Evolutionary conservation across 495 filamentous ascomycete species (phyloP), one percentile per base, ranked within the genome.

Genomic region (Podospora fimiseda): DNA sequence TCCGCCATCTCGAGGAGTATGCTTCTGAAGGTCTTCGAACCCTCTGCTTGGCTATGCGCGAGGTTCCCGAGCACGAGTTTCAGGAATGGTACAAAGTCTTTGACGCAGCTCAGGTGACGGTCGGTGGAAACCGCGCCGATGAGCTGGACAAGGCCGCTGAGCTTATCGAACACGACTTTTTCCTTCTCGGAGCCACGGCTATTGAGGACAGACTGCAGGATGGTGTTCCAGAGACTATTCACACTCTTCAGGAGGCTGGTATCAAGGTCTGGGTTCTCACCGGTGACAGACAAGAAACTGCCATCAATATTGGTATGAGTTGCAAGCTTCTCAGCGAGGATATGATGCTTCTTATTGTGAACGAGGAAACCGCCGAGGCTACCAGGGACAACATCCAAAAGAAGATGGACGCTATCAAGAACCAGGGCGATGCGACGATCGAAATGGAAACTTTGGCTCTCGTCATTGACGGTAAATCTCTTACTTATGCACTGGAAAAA

Each of bases 221-320:
- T 63, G 94, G 94, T 51, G 94, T 99, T 3, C 94, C 94, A 3
- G 94, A 99, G 66, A 99, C 94, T 2, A 99, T 99, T 56, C 90
- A 97, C 69, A 96, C 92, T 0, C 80, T 99, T 9, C 94, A 99
- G 64, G 87, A 89, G 51, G 94, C 94, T 18, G 93, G 93, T 23
- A 97, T 99, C 70, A 99, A 99, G 72, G 83, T 99, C 42, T 99
- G 94, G 93, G 94, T 99, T 18, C 71, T 99, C 66, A 99, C 94
- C 37, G 94, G 94, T 61, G 94, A 99, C 74, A 80, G 94, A 62
- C 94, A 99, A 66, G 94, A 99, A 66, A 99, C 94, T 43, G 94
- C 94, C 45, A 99, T 99, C 74, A 99, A 99, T 63, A 99, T 99
- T 61, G 94, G 94, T 52, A 99, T 99, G 94, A 95, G 89, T 62